Conservation (phyloP, 225 moss, liverwort and hornwort genomes). For the Marchantia polymorpha region DNA sequence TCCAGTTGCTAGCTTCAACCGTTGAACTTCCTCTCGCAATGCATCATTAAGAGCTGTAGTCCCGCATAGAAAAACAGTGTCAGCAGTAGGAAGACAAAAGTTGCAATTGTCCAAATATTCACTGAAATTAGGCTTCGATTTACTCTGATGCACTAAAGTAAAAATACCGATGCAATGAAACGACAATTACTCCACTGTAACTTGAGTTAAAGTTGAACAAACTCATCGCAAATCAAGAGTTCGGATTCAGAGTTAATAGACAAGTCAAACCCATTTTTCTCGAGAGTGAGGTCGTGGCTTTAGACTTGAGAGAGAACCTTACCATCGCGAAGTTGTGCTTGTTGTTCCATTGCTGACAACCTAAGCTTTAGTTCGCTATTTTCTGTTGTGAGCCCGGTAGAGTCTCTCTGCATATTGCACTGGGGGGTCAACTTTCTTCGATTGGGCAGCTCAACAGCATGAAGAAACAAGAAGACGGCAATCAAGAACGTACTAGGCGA, state of each 20-base stretch:
- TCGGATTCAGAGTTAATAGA: too few relatives aligned
- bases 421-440: neutral
- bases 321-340: constrained; percentile 84
- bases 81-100: too few relatives aligned
- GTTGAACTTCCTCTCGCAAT: constrained; percentile 74
- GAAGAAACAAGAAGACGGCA: neutral
- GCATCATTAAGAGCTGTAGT: constrained; percentile 72
- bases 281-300: too few relatives aligned
- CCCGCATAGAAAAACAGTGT: neutral
- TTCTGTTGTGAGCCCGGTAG: constrained; percentile 63
- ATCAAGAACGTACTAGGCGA: neutral
- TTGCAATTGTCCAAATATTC: too few relatives aligned
- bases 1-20: constrained; percentile 67
- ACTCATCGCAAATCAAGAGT: too few relatives aligned
- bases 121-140: too few relatives aligned
- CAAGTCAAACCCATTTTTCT: too few relatives aligned
- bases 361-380: constrained; percentile 77
- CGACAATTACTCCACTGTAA: too few relatives aligned
- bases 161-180: too few relatives aligned
- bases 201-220: too few relatives aligned
- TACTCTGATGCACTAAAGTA: too few relatives aligned
- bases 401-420: constrained; percentile 56
- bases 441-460: neutral
- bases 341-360: constrained; percentile 76
- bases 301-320: neutral